Base-by-base conservation (phyloP, 2,329 filamentous ascomycete genomes). In the Thielaviopsis euricoi region DNA sequence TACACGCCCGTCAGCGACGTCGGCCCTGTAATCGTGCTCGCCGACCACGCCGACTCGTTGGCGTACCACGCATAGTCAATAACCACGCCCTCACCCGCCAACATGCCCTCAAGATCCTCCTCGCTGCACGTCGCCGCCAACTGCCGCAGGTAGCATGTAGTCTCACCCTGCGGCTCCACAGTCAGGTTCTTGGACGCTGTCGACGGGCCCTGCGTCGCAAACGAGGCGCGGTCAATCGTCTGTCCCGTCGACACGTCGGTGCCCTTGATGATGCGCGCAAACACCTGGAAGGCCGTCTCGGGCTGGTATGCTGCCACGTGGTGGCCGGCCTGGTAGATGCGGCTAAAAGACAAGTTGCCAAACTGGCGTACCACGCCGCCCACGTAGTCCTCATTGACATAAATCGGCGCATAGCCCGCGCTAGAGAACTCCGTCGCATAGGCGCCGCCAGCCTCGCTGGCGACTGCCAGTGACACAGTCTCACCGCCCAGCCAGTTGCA, bases 401-500 rank as follows among this genome's bases (percentile, higher is more conserved):
- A 72, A 61, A 93, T 81, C 15, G 84, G 80, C 0, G 81, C 79
- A 66, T 93, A 93, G 0, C 86, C 87, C 0, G 87, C 82, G 0
- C 71, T 67, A 1, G 75, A 71, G 66, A 91, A 93, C 26, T 71
- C 69, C 1, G 70, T 68, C 0, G 73, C 69, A 62, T 85, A 81
- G 19, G 69, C 64, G 17, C 67, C 63, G 5, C 71, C 70, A 25
- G 76, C 70, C 52, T 74, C 70, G 12, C 74, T 71, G 48, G 81
- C 75, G 0, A 89, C 71, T 6, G 76, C 75, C 3, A 88, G 73
- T 2, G 83, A 86, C 49, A 87, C 75, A 1, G 83, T 82, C 68
- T 93, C 78, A 40, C 86, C 87, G n/a, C 88, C 87, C 62, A 84
- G 73, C 70, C 84, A 83, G 66, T 83, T 83, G 67, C 80, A 83